Conservation (phyloP, 202 grass and related monocot genomes). For the Bolboschoenoplectus hybrid region DNA sequence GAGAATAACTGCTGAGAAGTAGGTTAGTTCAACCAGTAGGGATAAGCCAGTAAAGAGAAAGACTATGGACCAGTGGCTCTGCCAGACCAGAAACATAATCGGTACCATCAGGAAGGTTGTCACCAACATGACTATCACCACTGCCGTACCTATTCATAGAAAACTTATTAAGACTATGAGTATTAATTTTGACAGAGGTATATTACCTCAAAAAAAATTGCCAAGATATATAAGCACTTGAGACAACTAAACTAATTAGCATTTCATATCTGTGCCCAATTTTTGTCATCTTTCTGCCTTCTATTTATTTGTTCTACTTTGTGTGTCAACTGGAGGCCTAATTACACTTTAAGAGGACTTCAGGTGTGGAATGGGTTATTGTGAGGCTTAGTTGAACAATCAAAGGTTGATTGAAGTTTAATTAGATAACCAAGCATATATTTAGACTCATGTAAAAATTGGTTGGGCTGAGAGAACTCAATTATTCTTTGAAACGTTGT, state of each 20-base stretch:
- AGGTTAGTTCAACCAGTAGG: constrained; percentile 74
- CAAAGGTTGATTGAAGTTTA: not conserved
- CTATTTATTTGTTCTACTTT: constrained; percentile 23
- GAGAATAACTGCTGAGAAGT: constrained; percentile 70
- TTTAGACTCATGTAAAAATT: not conserved
- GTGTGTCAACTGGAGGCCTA: constrained; percentile 14
- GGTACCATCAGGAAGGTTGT: constrained; percentile 93
- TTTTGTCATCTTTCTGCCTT: constrained; percentile 5
- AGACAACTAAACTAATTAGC: not conserved
- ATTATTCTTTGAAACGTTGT: too few species aligned
- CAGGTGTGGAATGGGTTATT: not conserved
- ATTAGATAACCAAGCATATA: not conserved
- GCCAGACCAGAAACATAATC: constrained; percentile 89
- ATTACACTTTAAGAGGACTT: constrained; percentile 10
- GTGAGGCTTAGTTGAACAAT: not conserved
- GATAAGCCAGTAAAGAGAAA: constrained; percentile 64
- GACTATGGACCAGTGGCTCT: constrained; percentile 81
- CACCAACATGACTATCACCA: constrained; percentile 92
- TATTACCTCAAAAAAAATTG: too few species aligned
- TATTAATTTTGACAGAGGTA: not conserved
- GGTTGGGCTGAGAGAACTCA: not conserved
- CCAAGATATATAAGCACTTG: not conserved
- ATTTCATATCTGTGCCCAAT: constrained; percentile 23
- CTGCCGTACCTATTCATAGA: constrained; percentile 73
- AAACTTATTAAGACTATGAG: not conserved